Evolutionary conservation across 225 moss, liverwort and hornwort species (phyloP), one percentile per base, ranked within the genome.

Genomic region (Polytrichum commune): DNA sequence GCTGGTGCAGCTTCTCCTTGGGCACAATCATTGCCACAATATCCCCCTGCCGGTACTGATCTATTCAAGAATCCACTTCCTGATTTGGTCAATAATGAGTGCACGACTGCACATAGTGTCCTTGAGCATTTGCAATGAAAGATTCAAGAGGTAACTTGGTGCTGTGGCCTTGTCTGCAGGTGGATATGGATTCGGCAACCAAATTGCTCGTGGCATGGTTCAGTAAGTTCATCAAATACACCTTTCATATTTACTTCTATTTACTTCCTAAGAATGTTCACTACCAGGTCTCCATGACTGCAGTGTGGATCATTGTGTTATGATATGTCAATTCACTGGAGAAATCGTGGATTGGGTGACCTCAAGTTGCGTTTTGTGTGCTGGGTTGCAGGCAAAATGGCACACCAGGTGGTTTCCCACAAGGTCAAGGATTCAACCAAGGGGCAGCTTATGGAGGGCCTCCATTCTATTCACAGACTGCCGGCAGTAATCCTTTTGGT

Each of bases 401-500:
- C 29, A 81, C 78, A 67, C 64, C 70, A 23, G 67, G 78, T 61
- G 73, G 66, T 30, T 84, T 35, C 65, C 54, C 60, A 57, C 76
- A 60, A 56, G 78, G 67, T 61, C 81, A 85, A 79, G 85, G 78
- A 53, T 85, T 68, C 19, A 81, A 78, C 5, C 81, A 75, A 73
- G 76, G 76, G 67, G 71, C 74, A 6, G 65, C 81, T 68, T 76
- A 78, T 71, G 85, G 81, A 81, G 85, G 76, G 56, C 69, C 85
- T 65, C 68, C 81, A 2, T 85, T 81, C 69, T 74, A 76, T 76
- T 71, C 85, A 29, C 81, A 81, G 67, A 78, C 78, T 38, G 74
- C 85, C 35, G 78, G 85, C 19, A 79, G 81, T 71, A 85, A 85
- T 27, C 85, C 85, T 19, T 85, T 85, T 72, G 81, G 78, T 70